Evolutionary conservation across 2,329 filamentous ascomycete species (phyloP).

Genomic region (Bisporella sp.): DNA sequence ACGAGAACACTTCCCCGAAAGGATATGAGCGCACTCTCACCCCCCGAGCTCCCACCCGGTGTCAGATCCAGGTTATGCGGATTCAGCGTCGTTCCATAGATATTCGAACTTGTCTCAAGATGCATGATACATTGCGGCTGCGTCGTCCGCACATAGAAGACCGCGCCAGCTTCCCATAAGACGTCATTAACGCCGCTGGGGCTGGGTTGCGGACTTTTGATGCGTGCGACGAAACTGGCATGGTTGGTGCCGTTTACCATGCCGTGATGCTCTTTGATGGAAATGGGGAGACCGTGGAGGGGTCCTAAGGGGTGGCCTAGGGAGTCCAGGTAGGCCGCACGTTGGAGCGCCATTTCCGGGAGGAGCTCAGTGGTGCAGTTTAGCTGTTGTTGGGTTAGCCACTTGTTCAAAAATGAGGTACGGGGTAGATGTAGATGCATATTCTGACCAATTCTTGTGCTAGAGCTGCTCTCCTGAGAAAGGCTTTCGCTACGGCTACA

Average conservation of each 20-base stretch:
- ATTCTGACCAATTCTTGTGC: constrained; percentile 38
- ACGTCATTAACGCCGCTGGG: constrained; percentile 42
- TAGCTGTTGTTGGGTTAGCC: not conserved
- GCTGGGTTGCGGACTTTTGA: constrained; percentile 35
- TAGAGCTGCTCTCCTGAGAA: constrained; percentile 44
- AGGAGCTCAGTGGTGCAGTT: constrained; percentile 40
- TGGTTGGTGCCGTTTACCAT: constrained; percentile 42
- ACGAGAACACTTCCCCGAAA: constrained; percentile 40
- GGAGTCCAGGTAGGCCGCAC: constrained; percentile 27
- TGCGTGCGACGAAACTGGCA: constrained; percentile 42
- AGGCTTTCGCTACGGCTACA: constrained; percentile 38
- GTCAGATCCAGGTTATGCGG: constrained; percentile 49
- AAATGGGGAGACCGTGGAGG: constrained; percentile 39
- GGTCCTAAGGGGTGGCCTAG: constrained; percentile 28
- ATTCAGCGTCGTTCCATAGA: constrained; percentile 37
- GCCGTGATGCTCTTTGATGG: constrained; percentile 34
- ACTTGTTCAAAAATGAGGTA: not conserved
- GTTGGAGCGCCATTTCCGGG: constrained; percentile 26
- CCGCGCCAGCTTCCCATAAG: constrained; percentile 38
- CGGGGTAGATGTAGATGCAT: not conserved
- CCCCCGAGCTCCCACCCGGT: constrained; percentile 55
- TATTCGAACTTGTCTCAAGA: constrained; percentile 12
- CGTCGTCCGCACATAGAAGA: constrained; percentile 46
- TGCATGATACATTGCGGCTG: constrained; percentile 41
- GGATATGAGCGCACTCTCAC: constrained; percentile 52